Conservation (phyloP, 2,329 filamentous ascomycete species). For the Hymenotorrendiella dingleyae region DNA sequence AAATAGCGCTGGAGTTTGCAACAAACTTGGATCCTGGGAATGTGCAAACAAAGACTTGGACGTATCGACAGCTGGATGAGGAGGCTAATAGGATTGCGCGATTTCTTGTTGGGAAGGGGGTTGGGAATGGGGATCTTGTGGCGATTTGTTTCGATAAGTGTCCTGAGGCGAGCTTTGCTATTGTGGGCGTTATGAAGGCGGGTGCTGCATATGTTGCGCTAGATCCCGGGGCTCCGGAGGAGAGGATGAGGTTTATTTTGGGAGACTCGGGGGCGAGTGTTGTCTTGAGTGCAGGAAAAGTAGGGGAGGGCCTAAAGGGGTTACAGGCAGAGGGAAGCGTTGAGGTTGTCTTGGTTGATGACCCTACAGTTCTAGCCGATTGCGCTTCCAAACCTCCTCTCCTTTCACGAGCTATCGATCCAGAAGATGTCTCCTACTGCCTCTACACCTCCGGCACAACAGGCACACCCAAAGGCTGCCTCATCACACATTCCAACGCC, state of each 20-base stretch:
- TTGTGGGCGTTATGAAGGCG: slow-evolving; percentile 33
- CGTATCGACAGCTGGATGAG: slow-evolving; percentile 64
- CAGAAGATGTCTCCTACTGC: slow-evolving; percentile 29
- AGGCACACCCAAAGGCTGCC: slow-evolving; percentile 47
- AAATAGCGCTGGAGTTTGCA: slow-evolving; percentile 70
- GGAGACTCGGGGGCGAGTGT: slow-evolving; percentile 61
- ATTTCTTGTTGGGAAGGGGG: slow-evolving; percentile 46
- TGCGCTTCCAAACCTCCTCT: slow-evolving; percentile 21
- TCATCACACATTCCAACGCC: slow-evolving; percentile 82
- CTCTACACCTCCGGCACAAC: slow-evolving; percentile 35
- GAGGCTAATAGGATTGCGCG: slow-evolving; percentile 69
- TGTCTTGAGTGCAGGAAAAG: slow-evolving; percentile 52
- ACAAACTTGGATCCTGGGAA: slow-evolving; percentile 43
- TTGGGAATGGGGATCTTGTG: slow-evolving; percentile 45
- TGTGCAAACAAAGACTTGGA: slow-evolving; percentile 56
- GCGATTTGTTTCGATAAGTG: slow-evolving; percentile 35
- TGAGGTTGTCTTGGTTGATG: slow-evolving; percentile 22
- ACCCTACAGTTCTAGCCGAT: slow-evolving; percentile 17
- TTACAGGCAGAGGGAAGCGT: slow-evolving; percentile 11
- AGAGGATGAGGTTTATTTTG: slow-evolving; percentile 29
- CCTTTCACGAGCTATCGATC: slow-evolving; percentile 17
- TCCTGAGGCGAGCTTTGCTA: slow-evolving; percentile 32
- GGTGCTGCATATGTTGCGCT: slow-evolving; percentile 35
- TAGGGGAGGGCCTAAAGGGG: slow-evolving; percentile 34
- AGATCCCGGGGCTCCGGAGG: slow-evolving; percentile 33